Base-by-base conservation (phyloP, 164 flowering plant genomes). In the Cinnamomum micranthum region DNA sequence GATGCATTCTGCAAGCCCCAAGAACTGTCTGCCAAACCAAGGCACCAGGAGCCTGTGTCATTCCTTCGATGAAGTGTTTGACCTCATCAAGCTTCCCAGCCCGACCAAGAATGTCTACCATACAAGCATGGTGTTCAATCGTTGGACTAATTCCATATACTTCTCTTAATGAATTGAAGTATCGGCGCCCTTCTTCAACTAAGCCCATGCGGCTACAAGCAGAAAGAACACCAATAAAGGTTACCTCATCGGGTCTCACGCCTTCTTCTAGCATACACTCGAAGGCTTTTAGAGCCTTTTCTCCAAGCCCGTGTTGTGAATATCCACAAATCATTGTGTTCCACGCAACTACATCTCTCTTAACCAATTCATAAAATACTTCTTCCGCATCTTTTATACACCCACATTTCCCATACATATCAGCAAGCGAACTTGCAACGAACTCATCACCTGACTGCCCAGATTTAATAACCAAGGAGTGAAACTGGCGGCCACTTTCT, bases 91-190 rank as follows among this genome's bases (percentile, higher is more conserved):
- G 81, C 58, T 66, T 82, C 23, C 88, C 88, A 17, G 88, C 90
- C 25, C 86, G 82, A 28, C 89, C 90, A 70, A 88, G 88, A 69
- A 87, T 80, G 75, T 87, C 89, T 24, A 87, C 84, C 89, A 88
- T 84, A 71, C 90, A 86, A 47, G 89, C 87, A 79, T 82, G 75
- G 76, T 87, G 90, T 74, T 85, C 85, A 63, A 85, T 79, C 2
- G 88, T 79, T 51, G 92, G 90, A 72, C 71, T 74, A 68, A 88
- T 80, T 25, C 81, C 81, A 75, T 81, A 83, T 25, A 73, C 68
- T 70, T 76, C 59, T 20, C 58, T 77, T 71, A 88, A 69, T 12
- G 88, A 84, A n/a, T 84, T 55, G 59, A 88, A 88, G 65, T 83
- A 71, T 28, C 17, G 51, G 58, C 73, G 79, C 52, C 88, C 92